phyloP scores from a whole-genome alignment of 257 asterid genomes.

The Fraxinus americana region DNA sequence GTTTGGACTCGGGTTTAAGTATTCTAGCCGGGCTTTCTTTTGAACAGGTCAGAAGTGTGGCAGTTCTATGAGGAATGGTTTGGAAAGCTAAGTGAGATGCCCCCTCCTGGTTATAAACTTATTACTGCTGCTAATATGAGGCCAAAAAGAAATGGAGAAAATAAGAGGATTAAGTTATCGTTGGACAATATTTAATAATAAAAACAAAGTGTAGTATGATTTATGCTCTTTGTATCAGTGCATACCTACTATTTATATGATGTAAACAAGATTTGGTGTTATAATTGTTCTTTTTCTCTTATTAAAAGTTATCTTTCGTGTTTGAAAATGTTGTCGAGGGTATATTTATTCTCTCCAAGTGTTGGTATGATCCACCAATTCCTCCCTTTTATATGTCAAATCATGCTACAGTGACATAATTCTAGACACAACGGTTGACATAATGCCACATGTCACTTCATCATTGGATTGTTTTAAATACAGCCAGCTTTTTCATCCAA shows the following conservation, averaged over 20 bases:
- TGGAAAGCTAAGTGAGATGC: constrained; percentile 70
- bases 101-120: constrained; percentile 52
- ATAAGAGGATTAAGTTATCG: constrained; percentile 41
- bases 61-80: constrained; percentile 73
- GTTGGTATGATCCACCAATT: too few species aligned
- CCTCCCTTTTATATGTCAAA: too few species aligned
- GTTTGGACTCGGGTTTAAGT: constrained; percentile 16
- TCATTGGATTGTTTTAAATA: too few species aligned
- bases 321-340: not conserved
- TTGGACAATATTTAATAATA: not conserved
- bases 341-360: too few species aligned
- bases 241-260: too few species aligned
- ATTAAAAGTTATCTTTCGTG: not conserved
- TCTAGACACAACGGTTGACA: too few species aligned
- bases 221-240: not conserved
- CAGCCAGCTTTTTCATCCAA: too few species aligned
- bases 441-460: too few species aligned
- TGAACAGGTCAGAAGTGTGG: constrained; percentile 77
- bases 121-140: constrained; percentile 88
- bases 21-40: constrained; percentile 5
- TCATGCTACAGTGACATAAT: too few species aligned
- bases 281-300: not conserved
- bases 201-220: constrained; percentile 17
- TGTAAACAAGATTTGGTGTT: not conserved
- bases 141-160: constrained; percentile 23